These are phyloP conservation scores for Cylindrotheca fusiformis DNA, from an alignment of 108 stramenopile species.

Conservation along the genomic window DNA sequence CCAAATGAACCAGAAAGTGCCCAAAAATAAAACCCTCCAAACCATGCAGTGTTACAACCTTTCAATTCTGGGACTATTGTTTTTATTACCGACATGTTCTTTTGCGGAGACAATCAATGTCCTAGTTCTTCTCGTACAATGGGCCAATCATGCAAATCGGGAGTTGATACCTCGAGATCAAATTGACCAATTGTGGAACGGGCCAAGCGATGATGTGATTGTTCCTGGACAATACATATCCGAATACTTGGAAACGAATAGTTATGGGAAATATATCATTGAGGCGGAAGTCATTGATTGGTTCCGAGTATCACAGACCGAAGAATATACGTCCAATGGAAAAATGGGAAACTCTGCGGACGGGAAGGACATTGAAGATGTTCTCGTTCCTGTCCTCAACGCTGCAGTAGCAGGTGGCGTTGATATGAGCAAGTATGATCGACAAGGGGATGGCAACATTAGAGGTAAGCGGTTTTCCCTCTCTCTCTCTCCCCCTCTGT, in stretches of 20 bases:
- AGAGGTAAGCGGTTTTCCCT: slow-evolving; percentile 40
- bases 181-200: slow-evolving; percentile 33
- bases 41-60: no score
- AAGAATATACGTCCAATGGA: slow-evolving; percentile 17
- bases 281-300: slow-evolving; percentile 23
- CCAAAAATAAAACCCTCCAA: no score
- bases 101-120: neutral
- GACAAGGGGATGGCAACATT: slow-evolving; percentile 24
- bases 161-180: slow-evolving; percentile 15
- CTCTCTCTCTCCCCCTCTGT: neutral
- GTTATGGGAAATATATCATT: slow-evolving; percentile 22
- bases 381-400: neutral
- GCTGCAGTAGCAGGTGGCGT: slow-evolving; percentile 15
- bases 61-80: no score
- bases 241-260: slow-evolving; percentile 26
- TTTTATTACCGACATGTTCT: no score
- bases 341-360: slow-evolving; percentile 13
- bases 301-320: slow-evolving; percentile 24
- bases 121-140: slow-evolving; percentile 23
- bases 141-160: slow-evolving; percentile 23
- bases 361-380: slow-evolving; percentile 17
- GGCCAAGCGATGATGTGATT: slow-evolving; percentile 10
- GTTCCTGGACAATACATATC: slow-evolving; percentile 25
- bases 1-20: no score
- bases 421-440: slow-evolving; percentile 20